Conservation (phyloP, 1,284 basidiomycete species). For the Cutaneotrichosporon sp. region DNA sequence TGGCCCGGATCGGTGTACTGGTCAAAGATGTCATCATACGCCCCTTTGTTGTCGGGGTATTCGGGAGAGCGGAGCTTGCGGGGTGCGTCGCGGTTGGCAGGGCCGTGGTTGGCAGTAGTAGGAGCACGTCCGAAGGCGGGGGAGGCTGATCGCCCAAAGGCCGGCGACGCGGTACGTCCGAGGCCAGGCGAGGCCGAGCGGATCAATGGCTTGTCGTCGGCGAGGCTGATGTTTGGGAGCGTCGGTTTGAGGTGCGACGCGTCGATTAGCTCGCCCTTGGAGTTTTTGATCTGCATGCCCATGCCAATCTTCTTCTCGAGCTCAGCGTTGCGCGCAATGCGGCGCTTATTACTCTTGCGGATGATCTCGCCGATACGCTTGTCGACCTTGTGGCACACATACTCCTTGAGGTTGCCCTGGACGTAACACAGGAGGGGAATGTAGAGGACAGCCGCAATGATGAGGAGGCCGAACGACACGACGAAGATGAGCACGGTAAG, state of each 20-base stretch:
- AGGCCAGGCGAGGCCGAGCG: not conserved
- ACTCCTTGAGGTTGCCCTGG: conserved; percentile 95
- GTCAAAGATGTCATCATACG: conserved; percentile 11
- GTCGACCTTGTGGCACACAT: conserved; percentile 98
- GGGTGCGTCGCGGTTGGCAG: not conserved
- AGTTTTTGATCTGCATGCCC: conserved; percentile 84
- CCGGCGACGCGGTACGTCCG: not conserved
- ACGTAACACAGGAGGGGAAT: conserved; percentile 92
- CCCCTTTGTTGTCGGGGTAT: conserved; percentile 8
- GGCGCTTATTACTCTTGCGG: conserved; percentile 83
- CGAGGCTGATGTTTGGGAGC: conserved; percentile 82
- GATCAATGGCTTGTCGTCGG: conserved; percentile 51
- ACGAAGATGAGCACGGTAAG: conserved; percentile 87
- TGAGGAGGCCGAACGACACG: conserved; percentile 75
- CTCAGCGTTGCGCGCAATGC: conserved; percentile 75
- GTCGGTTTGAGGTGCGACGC: conserved; percentile 74
- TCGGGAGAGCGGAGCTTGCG: conserved; percentile 1
- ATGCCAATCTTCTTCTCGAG: conserved; percentile 89
- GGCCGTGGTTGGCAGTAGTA: not conserved
- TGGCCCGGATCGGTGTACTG: not conserved
- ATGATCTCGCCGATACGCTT: conserved; percentile 95
- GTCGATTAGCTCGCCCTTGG: conserved; percentile 79
- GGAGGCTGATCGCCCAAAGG: not conserved
- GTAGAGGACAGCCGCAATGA: conserved; percentile 82
- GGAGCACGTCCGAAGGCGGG: not conserved